These are phyloP conservation scores for Rhizopus arrhizus DNA, from an alignment of 371 early-diverging fungal species.

Conservation along the genomic window DNA sequence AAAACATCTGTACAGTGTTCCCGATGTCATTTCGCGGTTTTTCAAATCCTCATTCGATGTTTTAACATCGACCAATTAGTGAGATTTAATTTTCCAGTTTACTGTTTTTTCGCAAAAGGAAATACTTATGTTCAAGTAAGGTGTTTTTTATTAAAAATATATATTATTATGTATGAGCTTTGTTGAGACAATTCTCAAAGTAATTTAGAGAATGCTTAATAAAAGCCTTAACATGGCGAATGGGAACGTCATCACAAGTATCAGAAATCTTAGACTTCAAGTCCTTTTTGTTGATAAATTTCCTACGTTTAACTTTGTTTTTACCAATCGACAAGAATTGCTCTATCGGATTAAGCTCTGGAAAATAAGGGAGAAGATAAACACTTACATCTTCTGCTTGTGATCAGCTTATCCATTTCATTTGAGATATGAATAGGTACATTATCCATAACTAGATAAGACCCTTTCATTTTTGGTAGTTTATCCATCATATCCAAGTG, in stretches of 20 bases:
- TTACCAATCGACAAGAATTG: background rate
- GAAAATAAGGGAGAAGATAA: no score
- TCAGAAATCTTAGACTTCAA: background rate
- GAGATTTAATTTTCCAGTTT: no score
- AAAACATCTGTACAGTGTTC: no score
- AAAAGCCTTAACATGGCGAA: background rate
- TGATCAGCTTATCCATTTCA: no score
- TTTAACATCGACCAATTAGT: no score
- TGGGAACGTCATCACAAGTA: background rate
- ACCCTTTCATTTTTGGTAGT: no score
- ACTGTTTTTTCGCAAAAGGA: background rate
- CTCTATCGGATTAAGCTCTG: background rate
- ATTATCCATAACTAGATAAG: no score
- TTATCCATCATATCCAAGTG: no score
- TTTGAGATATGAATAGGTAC: no score
- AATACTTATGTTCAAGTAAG: background rate
- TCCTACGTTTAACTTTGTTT: background rate
- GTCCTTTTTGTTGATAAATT: background rate
- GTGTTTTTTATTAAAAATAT: background rate
- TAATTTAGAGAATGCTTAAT: background rate
- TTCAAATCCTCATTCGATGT: no score
- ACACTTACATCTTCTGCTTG: no score
- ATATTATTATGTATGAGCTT: background rate
- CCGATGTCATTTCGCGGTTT: no score
- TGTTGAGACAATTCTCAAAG: conserved; percentile 1